Percentiles rank a stretch among this genome's conserved stretches.
Evolutionary conservation across 1,284 basidiomycete genomes (phyloP).

Genomic region (Anthracocystis setariae): DNA sequence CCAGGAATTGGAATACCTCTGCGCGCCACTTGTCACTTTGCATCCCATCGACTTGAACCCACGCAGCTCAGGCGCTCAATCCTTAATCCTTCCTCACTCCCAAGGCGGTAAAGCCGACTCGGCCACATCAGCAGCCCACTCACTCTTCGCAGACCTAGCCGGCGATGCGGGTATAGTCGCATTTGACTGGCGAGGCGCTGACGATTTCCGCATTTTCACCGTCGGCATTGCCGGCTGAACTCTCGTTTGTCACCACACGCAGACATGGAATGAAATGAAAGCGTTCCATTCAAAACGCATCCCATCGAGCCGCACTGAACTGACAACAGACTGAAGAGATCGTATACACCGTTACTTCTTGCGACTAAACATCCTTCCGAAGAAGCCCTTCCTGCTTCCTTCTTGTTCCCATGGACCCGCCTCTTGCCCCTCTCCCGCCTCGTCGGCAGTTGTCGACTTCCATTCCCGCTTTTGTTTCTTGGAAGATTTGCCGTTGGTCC

Average conservation of each 20-base stretch:
- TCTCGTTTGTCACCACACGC: neutral
- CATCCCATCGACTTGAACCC: slow-evolving; percentile 26
- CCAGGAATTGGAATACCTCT: slow-evolving; percentile 50
- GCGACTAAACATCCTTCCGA: slow-evolving; percentile 36
- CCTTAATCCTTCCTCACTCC: slow-evolving; percentile 19
- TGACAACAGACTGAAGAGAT: too few species aligned
- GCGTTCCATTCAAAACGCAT: neutral
- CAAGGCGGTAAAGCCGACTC: neutral
- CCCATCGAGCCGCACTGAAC: too few species aligned
- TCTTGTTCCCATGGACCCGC: slow-evolving; percentile 18
- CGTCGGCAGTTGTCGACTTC: slow-evolving; percentile 27
- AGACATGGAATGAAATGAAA: neutral
- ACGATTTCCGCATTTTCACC: slow-evolving; percentile 51
- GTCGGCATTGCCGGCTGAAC: slow-evolving; percentile 39
- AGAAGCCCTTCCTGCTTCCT: slow-evolving; percentile 26
- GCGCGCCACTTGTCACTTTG: slow-evolving; percentile 35
- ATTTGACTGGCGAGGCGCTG: slow-evolving; percentile 52
- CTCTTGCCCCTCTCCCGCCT: slow-evolving; percentile 6
- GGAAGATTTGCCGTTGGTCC: slow-evolving; percentile 12
- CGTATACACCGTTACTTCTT: slow-evolving; percentile 14
- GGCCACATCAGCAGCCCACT: slow-evolving; percentile 8
- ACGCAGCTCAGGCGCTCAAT: slow-evolving; percentile 25
- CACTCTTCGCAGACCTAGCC: slow-evolving; percentile 25
- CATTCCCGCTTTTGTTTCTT: slow-evolving; percentile 15
- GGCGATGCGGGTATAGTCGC: slow-evolving; percentile 44